These are phyloP conservation scores for Delonix regia DNA, from an alignment of 306 rosid species.

Conservation along the genomic window DNA sequence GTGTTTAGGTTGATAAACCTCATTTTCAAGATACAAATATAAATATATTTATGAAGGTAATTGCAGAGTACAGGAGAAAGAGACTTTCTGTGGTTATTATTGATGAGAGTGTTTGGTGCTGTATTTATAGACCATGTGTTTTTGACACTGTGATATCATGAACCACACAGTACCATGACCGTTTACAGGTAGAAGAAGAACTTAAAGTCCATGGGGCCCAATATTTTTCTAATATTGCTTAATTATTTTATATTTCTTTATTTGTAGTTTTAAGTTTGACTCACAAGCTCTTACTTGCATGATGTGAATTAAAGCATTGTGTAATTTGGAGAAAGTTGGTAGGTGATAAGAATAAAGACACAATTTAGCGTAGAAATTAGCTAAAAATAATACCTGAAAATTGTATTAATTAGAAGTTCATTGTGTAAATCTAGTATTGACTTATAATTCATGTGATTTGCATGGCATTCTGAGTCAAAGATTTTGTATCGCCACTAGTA, in stretches of 20 bases:
- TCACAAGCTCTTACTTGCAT: slow-evolving; percentile 21
- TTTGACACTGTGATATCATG: slow-evolving; percentile 57
- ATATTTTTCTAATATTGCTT: no score
- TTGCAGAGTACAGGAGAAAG: slow-evolving; percentile 5
- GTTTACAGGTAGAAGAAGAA: slow-evolving; percentile 28
- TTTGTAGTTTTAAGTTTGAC: slow-evolving; percentile 2
- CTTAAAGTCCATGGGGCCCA: not conserved
- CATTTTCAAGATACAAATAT: slow-evolving; percentile 26
- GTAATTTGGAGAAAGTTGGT: no score
- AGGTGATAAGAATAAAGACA: no score
- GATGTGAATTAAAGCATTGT: slow-evolving; percentile 13
- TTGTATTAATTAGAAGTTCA: no score
- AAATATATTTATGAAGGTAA: no score
- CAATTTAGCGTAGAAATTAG: no score
- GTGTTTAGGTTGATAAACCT: slow-evolving; percentile 33
- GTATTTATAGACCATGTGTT: slow-evolving; percentile 41
- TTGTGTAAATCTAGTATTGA: no score
- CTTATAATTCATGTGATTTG: no score
- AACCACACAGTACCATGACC: slow-evolving; percentile 38
- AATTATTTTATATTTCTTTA: not conserved
- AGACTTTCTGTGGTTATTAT: not conserved
- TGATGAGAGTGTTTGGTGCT: slow-evolving; percentile 14
- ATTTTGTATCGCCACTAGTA: no score
- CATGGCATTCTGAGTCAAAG: no score
- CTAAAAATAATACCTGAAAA: no score